Evolutionary conservation across 1,139 yeast species (phyloP).

Genomic region (Suhomyces terraborum): DNA sequence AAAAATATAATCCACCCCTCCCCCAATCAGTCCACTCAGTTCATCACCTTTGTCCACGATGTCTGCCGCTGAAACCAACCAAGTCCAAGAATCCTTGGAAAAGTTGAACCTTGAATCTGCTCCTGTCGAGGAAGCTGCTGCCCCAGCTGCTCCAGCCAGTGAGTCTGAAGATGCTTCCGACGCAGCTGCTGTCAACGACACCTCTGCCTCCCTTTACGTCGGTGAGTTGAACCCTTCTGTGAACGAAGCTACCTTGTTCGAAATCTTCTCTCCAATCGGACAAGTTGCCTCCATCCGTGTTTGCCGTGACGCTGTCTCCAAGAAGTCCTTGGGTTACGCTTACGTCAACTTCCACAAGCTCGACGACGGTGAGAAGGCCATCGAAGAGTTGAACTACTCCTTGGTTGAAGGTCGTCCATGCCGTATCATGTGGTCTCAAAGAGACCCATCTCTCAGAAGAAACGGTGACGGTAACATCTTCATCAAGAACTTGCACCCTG

Average conservation of each 20-base stretch:
- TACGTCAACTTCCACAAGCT: slow-evolving; percentile 93
- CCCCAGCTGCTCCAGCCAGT: slow-evolving; percentile 24
- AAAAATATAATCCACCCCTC: slow-evolving; percentile 17
- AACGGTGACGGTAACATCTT: slow-evolving; percentile 96
- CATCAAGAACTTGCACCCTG: slow-evolving; percentile 98
- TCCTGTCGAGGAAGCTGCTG: slow-evolving; percentile 25
- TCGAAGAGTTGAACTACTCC: slow-evolving; percentile 93
- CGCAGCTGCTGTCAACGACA: slow-evolving; percentile 45
- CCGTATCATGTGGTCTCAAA: slow-evolving; percentile 99
- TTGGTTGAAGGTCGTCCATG: slow-evolving; percentile 95
- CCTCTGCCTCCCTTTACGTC: slow-evolving; percentile 89
- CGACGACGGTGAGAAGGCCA: slow-evolving; percentile 91
- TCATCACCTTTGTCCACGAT: slow-evolving; percentile 18
- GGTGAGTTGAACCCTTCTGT: slow-evolving; percentile 95
- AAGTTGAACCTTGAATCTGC: slow-evolving; percentile 46
- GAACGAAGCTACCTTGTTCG: slow-evolving; percentile 93
- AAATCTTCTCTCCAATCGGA: slow-evolving; percentile 92
- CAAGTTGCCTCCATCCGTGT: slow-evolving; percentile 97
- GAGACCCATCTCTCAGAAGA: slow-evolving; percentile 96
- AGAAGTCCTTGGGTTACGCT: slow-evolving; percentile 97
- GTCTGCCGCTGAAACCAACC: slow-evolving; percentile 55
- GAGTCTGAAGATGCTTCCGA: slow-evolving; percentile 35
- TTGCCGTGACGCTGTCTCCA: slow-evolving; percentile 97
- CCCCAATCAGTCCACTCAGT: slow-evolving; percentile 4
- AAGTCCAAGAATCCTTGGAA: slow-evolving; percentile 58